Conservation (phyloP, 2,329 filamentous ascomycete species). For the Gaeumannomyces sp. region DNA sequence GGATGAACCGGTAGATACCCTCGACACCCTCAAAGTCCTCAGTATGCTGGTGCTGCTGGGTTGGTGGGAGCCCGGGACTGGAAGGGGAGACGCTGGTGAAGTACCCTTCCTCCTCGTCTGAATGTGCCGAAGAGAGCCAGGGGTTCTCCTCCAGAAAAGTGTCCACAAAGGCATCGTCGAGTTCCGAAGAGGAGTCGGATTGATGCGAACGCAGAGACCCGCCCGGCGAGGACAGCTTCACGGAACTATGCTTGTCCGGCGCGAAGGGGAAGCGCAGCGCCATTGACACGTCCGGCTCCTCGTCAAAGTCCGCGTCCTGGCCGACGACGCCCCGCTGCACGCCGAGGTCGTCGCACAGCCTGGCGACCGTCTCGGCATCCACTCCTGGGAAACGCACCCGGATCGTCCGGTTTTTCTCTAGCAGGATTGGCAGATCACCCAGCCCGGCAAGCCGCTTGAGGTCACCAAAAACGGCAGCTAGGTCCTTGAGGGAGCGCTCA, state of each 20-base stretch:
- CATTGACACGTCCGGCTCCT: conserved; percentile 59
- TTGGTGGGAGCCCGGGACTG: not conserved
- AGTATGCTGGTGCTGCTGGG: conserved; percentile 29
- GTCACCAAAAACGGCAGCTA: conserved; percentile 73
- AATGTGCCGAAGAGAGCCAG: conserved; percentile 34
- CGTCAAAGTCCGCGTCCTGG: conserved; percentile 71
- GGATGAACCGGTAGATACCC: conserved; percentile 52
- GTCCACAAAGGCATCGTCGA: conserved; percentile 33
- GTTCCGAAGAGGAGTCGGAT: conserved; percentile 24
- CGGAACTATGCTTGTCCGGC: conserved; percentile 37
- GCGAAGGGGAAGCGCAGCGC: conserved; percentile 85
- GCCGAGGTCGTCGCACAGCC: conserved; percentile 80
- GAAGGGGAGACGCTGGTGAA: conserved; percentile 27
- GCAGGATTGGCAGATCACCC: conserved; percentile 75
- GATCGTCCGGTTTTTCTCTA: conserved; percentile 58
- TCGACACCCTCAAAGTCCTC: conserved; percentile 49
- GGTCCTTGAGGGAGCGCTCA: conserved; percentile 75
- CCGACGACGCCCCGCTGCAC: conserved; percentile 71
- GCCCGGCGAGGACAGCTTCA: conserved; percentile 38
- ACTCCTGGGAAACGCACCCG: conserved; percentile 88
- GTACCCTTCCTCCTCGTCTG: conserved; percentile 39
- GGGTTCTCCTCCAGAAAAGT: conserved; percentile 38
- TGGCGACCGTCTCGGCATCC: conserved; percentile 74
- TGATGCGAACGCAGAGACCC: conserved; percentile 38
- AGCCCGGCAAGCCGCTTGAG: conserved; percentile 69